Percentiles rank a stretch among this genome's conserved stretches.
These are phyloP conservation scores for Rhodotorula sp. DNA, from an alignment of 1,284 basidiomycete species.

Conservation along the genomic window DNA sequence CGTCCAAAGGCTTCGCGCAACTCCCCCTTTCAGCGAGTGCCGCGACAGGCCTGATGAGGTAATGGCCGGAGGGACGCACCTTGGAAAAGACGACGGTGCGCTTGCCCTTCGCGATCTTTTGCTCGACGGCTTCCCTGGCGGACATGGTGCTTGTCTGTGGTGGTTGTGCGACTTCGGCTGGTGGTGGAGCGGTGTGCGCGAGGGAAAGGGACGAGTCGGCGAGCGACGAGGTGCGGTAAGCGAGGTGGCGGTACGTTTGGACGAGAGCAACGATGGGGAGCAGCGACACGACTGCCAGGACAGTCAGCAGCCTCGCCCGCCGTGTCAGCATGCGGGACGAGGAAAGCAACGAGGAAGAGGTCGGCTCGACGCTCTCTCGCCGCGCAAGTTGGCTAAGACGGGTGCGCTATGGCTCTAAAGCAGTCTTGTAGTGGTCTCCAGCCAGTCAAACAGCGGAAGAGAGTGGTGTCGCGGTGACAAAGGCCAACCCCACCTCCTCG, in stretches of 20 bases:
- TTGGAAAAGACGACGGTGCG: constrained; percentile 52
- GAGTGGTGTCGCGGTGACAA: too few species aligned
- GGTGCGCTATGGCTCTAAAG: too few species aligned
- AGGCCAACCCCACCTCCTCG: neutral
- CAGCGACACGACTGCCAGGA: neutral
- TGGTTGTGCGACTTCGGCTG: constrained; percentile 8
- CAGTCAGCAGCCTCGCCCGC: neutral
- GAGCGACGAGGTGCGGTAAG: neutral
- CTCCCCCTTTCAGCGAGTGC: neutral
- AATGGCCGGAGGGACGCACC: constrained; percentile 14
- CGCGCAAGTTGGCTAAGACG: neutral
- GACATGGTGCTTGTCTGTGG: constrained; percentile 44
- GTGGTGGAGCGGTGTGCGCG: neutral
- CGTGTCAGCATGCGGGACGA: neutral
- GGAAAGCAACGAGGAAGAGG: neutral
- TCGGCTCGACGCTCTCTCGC: neutral
- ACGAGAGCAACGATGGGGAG: constrained; percentile 11
- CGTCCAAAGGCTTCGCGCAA: too few species aligned
- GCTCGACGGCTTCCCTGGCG: constrained; percentile 47
- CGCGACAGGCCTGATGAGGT: neutral
- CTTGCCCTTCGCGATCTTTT: constrained; percentile 46
- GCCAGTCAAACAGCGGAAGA: too few species aligned
- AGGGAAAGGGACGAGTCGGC: constrained; percentile 2
- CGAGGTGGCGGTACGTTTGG: neutral
- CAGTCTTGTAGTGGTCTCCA: too few species aligned